phyloP scores from a whole-genome alignment of 2,329 filamentous ascomycete species.

The Ploettnerulaceae sp. region DNA sequence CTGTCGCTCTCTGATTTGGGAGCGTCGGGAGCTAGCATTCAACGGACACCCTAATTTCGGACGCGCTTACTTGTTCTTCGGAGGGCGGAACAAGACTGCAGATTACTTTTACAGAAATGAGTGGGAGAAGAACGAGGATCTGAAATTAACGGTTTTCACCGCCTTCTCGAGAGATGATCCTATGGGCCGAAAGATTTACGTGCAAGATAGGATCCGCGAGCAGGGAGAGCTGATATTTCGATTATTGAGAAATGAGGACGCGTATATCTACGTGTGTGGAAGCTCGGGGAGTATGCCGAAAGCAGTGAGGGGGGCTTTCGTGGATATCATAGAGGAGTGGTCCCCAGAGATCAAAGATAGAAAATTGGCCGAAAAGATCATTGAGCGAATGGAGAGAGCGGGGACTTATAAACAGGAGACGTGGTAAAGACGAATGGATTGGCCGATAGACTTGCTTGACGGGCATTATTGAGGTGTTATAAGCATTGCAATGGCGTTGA shows the following conservation, averaged over 20 bases:
- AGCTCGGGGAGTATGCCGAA: conserved; percentile 66
- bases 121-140: conserved; percentile 51
- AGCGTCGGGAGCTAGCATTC: conserved; percentile 43
- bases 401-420: conserved; percentile 66
- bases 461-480: too few relatives aligned
- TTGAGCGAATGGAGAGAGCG: conserved; percentile 54
- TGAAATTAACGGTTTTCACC: conserved; percentile 50
- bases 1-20: conserved; percentile 73
- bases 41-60: conserved; percentile 32
- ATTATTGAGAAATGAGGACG: conserved; percentile 45
- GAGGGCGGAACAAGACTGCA: conserved; percentile 66
- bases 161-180: conserved; percentile 68
- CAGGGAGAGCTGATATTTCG: conserved; percentile 38
- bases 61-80: conserved; percentile 65
- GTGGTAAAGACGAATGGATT: too few relatives aligned
- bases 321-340: conserved; percentile 47
- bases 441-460: too few relatives aligned
- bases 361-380: conserved; percentile 49
- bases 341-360: conserved; percentile 33
- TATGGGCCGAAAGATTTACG: conserved; percentile 53
- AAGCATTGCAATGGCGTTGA: too few relatives aligned
- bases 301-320: conserved; percentile 60
- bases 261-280: conserved; percentile 54
- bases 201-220: conserved; percentile 43
- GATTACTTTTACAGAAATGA: conserved; percentile 83